Evolutionary conservation across 495 filamentous ascomycete species (phyloP).

Genomic region (Xylaria bambusicola): DNA sequence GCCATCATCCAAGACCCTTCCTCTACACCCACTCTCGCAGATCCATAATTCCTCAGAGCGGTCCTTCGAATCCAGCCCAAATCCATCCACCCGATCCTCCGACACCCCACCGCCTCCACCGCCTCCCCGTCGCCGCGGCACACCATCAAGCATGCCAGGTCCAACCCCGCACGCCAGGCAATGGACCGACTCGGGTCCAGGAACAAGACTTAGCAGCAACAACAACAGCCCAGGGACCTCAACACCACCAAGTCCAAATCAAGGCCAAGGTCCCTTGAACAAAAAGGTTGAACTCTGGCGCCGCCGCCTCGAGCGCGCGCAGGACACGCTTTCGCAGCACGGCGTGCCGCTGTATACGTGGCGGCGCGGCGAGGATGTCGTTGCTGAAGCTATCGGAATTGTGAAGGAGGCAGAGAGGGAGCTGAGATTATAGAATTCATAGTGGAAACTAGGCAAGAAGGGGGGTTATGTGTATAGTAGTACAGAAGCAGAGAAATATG

Average conservation of each 20-base stretch:
- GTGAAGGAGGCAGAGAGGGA: conserved; percentile 35
- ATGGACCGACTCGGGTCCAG: conserved; percentile 20
- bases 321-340: conserved; percentile 63
- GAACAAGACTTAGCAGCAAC: conserved; percentile 29
- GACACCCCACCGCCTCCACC: conserved; percentile 38
- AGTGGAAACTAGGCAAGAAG: background rate
- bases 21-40: conserved; percentile 35
- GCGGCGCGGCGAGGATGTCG: conserved; percentile 80
- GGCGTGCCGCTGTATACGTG: conserved; percentile 81
- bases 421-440: background rate
- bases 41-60: conserved; percentile 37
- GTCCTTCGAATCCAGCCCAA: background rate
- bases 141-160: conserved; percentile 29
- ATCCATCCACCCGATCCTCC: background rate
- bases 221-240: conserved; percentile 6
- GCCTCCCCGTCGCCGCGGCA: conserved; percentile 47
- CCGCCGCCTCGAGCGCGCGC: conserved; percentile 73
- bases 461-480: too few species aligned
- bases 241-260: conserved; percentile 16
- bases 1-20: background rate
- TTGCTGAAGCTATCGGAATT: conserved; percentile 51
- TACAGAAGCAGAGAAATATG: too few species aligned
- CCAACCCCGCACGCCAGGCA: background rate
- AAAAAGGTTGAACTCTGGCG: conserved; percentile 86
- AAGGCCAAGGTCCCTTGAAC: conserved; percentile 45